These are phyloP conservation scores for Rhytidhysteron rufulum DNA, from an alignment of 2,329 filamentous ascomycete genomes.

Conservation along the genomic window DNA sequence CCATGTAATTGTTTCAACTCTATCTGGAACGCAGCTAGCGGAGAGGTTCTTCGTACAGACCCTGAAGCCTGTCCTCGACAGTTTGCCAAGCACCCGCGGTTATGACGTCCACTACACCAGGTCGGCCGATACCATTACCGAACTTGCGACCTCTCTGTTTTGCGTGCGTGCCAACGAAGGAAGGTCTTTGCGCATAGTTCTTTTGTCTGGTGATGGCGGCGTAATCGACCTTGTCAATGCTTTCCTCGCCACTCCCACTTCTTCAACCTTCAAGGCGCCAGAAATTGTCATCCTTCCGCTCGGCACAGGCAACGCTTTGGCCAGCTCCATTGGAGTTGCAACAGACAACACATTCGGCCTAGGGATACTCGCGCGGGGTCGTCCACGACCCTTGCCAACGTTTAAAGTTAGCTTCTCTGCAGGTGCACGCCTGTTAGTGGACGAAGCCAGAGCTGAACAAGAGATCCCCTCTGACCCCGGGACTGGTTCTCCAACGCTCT, in stretches of 20 bases:
- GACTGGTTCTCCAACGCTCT: conserved; percentile 34
- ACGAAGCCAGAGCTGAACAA: conserved; percentile 44
- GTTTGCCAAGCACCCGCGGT: conserved; percentile 33
- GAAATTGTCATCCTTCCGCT: conserved; percentile 54
- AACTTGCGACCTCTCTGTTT: conserved; percentile 55
- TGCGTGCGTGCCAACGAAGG: conserved; percentile 49
- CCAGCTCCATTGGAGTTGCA: conserved; percentile 40
- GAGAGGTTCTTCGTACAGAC: conserved; percentile 34
- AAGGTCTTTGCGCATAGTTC: conserved; percentile 52
- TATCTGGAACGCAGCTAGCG: conserved; percentile 42
- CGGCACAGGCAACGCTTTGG: conserved; percentile 49
- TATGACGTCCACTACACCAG: conserved; percentile 61
- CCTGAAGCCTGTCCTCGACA: conserved; percentile 40
- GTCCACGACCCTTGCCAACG: conserved; percentile 36
- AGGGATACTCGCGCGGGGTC: conserved; percentile 31
- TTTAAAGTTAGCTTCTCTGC: conserved; percentile 45
- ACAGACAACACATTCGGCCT: conserved; percentile 41
- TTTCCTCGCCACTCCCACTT: conserved; percentile 37
- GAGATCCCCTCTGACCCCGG: conserved; percentile 18
- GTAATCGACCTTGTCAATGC: conserved; percentile 78
- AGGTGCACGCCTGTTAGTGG: conserved; percentile 38
- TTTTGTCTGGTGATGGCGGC: conserved; percentile 86
- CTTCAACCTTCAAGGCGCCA: conserved; percentile 43
- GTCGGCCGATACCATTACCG: conserved; percentile 59
- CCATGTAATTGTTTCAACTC: conserved; percentile 44